Base-by-base conservation (phyloP, 202 grass and related monocot species). In the Bolboschoenoplectus hybrid region DNA sequence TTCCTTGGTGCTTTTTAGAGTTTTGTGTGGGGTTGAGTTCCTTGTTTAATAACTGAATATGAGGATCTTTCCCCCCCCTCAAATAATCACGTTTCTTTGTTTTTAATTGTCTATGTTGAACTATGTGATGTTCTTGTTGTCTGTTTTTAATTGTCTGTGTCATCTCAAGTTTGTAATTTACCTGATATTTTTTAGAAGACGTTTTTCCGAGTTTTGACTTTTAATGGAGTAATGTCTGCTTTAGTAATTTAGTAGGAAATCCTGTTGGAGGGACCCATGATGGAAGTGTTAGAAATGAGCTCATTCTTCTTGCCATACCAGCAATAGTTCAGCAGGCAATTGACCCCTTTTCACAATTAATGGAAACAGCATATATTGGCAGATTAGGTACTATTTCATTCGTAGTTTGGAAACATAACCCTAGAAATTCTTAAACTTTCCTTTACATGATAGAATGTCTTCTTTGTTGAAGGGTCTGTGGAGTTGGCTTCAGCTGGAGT, bases 301-400 rank as follows among this genome's bases (percentile, higher is more conserved):
- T 93, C 63, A 82, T 98, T 87, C 84, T 87, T 82, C 87, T 98
- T 85, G 93, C 95, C 84, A 88, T 98, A 81, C 95, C 91, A 36
- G 93, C 95, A 79, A 86, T 98, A 51, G 3, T 98, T 53, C 90
- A 89, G 39, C 95, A 98, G 82, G 95, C 93, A 78, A 93, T 97
- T 74, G 91, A 97, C 84, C 95, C 95, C 41, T 85, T 95, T 63
- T 93, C 91, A 1, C 93, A 95, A 72, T 81, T 97, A 85, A 93
- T 97, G 95, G 95, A 97, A 89, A 95, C 95, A 69, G 95, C 90
- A 61, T 95, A 95, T 63, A 88, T 97, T 65, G 93, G 91, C 43
- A 90, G 91, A 97, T 91, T 97, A 92, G 91, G 95, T 98, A 85
- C 26, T 82, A 43, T 34, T 56, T 91, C 34, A 69, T 81, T 73